Conservation (phyloP, 768 basidiomycete genomes). For the Lentinus tigrinus region DNA sequence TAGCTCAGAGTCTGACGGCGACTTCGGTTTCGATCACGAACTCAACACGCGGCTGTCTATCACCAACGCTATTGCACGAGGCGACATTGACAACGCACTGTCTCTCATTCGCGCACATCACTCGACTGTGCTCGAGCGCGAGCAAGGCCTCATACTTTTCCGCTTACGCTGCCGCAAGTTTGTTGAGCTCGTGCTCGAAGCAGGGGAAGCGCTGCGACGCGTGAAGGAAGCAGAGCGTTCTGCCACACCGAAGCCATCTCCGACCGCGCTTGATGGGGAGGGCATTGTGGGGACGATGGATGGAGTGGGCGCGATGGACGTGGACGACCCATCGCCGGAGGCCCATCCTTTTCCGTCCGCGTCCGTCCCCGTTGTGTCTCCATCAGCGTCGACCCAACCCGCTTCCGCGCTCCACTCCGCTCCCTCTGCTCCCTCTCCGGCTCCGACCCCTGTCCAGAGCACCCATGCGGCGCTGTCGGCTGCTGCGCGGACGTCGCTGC, state of each 20-base stretch:
- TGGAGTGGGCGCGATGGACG: constrained; percentile 48
- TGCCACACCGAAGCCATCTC: constrained; percentile 20
- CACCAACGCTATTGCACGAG: constrained; percentile 63
- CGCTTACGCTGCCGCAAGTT: constrained; percentile 84
- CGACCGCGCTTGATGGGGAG: constrained; percentile 28
- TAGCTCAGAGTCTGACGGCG: constrained; percentile 7
- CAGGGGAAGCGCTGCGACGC: constrained; percentile 66
- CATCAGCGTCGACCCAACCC: constrained; percentile 28
- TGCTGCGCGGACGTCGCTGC: constrained; percentile 51
- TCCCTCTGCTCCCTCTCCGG: constrained; percentile 24
- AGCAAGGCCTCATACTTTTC: constrained; percentile 72
- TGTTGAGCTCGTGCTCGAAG: constrained; percentile 75
- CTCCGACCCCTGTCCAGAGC: constrained; percentile 17
- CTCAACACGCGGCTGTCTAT: constrained; percentile 71
- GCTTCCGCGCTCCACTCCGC: neutral
- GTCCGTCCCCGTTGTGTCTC: constrained; percentile 6
- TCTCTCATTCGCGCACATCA: constrained; percentile 53
- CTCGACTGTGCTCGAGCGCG: constrained; percentile 63
- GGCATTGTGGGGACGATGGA: constrained; percentile 40
- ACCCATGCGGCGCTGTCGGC: constrained; percentile 14
- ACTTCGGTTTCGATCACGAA: constrained; percentile 40
- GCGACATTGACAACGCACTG: constrained; percentile 72
- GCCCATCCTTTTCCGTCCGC: constrained; percentile 20
- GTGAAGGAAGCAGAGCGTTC: constrained; percentile 44
- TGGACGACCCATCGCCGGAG: constrained; percentile 51